Evolutionary conservation across 73 alveolate species (phyloP).

Genomic region (Paramecium sexaurelia): DNA sequence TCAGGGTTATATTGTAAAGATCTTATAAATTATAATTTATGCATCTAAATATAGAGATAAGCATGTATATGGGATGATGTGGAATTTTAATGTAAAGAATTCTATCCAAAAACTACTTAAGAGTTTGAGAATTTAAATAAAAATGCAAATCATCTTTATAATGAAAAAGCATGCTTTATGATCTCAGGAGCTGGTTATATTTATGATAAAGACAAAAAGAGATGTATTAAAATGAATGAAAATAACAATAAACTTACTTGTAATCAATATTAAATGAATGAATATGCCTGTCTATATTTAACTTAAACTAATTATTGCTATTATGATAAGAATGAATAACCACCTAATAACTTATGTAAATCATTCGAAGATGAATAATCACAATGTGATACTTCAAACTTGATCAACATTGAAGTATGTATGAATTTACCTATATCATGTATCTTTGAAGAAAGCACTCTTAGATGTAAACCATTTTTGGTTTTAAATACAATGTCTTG

Average conservation of each 20-base stretch:
- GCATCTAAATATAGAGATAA: neutral
- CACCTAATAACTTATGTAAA: neutral
- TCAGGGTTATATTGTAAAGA: neutral
- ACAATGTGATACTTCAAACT: neutral
- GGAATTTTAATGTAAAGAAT: neutral
- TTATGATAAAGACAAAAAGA: neutral
- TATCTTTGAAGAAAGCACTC: neutral
- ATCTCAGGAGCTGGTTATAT: neutral
- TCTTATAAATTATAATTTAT: neutral
- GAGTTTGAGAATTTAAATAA: neutral
- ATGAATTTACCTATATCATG: neutral
- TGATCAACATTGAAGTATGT: neutral
- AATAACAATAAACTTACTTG: neutral
- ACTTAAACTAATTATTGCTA: neutral
- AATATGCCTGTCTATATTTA: neutral
- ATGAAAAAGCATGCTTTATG: neutral
- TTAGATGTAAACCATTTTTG: neutral
- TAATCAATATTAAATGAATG: neutral
- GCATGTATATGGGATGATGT: slow-evolving; percentile 14
- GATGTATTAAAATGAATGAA: neutral
- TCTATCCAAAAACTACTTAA: neutral
- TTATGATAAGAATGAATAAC: neutral
- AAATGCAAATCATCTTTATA: neutral
- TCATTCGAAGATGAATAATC: neutral
- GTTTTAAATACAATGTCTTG: neutral